phyloP scores from a whole-genome alignment of 768 basidiomycete species.

The Tylopilus rubrobrunneus region DNA sequence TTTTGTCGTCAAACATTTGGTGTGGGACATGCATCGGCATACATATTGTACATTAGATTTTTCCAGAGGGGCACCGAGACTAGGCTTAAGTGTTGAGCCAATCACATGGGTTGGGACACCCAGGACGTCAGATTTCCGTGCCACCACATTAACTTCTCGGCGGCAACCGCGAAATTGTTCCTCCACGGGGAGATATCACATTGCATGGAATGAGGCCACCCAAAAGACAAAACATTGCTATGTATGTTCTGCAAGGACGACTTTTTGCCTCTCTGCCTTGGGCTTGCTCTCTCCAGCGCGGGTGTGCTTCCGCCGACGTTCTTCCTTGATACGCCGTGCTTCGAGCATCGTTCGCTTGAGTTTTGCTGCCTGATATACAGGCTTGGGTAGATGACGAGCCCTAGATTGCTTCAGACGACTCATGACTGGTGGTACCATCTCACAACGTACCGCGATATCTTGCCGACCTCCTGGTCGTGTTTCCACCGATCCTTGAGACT shows the following conservation, averaged over 20 bases:
- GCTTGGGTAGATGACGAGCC: constrained; percentile 80
- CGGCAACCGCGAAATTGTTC: too few relatives aligned
- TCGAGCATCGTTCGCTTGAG: constrained; percentile 95
- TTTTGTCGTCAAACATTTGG: too few relatives aligned
- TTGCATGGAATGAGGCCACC: constrained; percentile 5
- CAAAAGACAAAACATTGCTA: constrained; percentile 20
- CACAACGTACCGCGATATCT: constrained; percentile 65
- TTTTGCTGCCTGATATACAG: constrained; percentile 83
- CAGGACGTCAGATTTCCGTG: too few relatives aligned
- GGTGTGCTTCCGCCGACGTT: constrained; percentile 86
- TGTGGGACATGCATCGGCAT: too few relatives aligned
- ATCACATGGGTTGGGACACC: too few relatives aligned
- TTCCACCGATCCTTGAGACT: constrained; percentile 88
- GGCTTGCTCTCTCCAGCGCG: constrained; percentile 83
- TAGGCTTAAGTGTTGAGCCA: too few relatives aligned
- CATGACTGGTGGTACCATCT: neutral
- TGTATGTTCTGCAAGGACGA: constrained; percentile 75
- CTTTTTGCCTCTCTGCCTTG: constrained; percentile 86
- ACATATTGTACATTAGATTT: too few relatives aligned
- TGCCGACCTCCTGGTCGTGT: constrained; percentile 75
- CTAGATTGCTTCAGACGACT: constrained; percentile 34
- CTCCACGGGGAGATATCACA: constrained; percentile 1
- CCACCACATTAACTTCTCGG: too few relatives aligned
- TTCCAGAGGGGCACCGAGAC: too few relatives aligned
- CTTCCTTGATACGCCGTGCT: constrained; percentile 85